Evolutionary conservation across 192 early-diverging fungal genomes (phyloP), one percentile per base, ranked within the genome.

Genomic region (Coemansia sp.): DNA sequence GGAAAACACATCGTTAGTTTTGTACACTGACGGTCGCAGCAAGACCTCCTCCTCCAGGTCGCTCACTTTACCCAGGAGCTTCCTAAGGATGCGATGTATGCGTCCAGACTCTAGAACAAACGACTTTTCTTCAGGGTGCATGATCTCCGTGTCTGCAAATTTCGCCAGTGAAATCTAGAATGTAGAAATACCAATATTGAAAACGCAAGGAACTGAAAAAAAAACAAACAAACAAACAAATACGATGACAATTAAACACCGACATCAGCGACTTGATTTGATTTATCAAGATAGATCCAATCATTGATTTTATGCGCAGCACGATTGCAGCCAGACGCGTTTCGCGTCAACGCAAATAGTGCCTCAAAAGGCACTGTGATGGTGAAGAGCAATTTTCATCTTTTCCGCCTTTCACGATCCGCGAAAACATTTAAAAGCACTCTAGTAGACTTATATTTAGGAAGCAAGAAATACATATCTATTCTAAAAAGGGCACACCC

Each of bases 11-110:
- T n/a, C 55, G 55, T 36, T 60, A 38, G 19, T 52, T 17, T 34
- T 43, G 55, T 66, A 63, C 6, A 67, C 34, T 1, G 69, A 76
- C 5, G 74, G 74, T 7, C 69, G 60, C 23, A 64, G 35, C 7
- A 55, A 40, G 7, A 66, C 69, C 50, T 76, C 68, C 33, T 66
- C 67, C 46, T 76, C 79, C 5, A 81, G 57, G 50, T 81, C 79
- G 19, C 67, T 57, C 10, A 81, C 53, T 36, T 76, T 81, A 29
- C 54, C 64, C 17, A 81, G 67, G 43, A 81, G 64, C 71, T 80
- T 74, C 10, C 66, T 61, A 11, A 80, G 77, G 29, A 80, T 46
- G 32, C 79, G 79, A 36, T 65, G 70, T 11, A 66, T 67, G 19
- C 67, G 73, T 6, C 23, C 49, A 0, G 64, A 54, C 53, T 75